Evolutionary conservation across 306 rosid genomes (phyloP).

Genomic region (Clitoria ternatea): DNA sequence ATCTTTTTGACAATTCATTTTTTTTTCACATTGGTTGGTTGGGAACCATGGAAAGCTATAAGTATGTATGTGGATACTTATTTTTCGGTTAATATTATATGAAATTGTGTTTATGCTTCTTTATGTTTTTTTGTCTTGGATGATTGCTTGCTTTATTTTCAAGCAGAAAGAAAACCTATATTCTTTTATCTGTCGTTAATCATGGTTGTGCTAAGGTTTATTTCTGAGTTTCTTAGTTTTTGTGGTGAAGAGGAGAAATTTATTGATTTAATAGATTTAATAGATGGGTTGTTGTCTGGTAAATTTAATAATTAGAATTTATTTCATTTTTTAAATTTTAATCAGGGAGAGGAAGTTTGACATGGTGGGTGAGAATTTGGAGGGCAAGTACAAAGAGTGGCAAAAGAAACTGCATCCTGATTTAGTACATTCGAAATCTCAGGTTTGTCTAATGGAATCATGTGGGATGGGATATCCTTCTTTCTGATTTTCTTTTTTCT

Average conservation of each 20-base stretch:
- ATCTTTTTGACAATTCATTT: neutral
- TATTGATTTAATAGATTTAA: slow-evolving; percentile 1
- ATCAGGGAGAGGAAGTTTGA: slow-evolving; percentile 77
- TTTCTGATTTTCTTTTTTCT: neutral
- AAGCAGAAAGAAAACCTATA: neutral
- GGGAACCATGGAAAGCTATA: neutral
- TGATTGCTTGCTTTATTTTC: neutral
- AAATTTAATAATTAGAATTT: neutral
- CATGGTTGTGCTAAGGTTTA: neutral
- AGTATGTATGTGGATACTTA: neutral
- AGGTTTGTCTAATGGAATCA: slow-evolving; percentile 45
- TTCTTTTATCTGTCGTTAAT: neutral
- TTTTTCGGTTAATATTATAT: neutral
- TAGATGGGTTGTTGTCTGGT: neutral
- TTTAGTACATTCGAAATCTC: slow-evolving; percentile 90
- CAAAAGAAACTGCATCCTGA: slow-evolving; percentile 97
- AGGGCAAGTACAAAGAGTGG: slow-evolving; percentile 83
- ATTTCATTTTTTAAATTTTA: neutral
- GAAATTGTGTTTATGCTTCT: neutral
- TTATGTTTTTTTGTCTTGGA: neutral
- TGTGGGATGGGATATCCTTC: slow-evolving; percentile 7
- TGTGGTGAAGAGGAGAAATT: neutral
- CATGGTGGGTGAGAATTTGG: slow-evolving; percentile 54
- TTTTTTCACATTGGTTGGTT: neutral
- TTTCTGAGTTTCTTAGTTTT: neutral